Evolutionary conservation across 768 basidiomycete species (phyloP).

Genomic region (Lactarius evosmus): DNA sequence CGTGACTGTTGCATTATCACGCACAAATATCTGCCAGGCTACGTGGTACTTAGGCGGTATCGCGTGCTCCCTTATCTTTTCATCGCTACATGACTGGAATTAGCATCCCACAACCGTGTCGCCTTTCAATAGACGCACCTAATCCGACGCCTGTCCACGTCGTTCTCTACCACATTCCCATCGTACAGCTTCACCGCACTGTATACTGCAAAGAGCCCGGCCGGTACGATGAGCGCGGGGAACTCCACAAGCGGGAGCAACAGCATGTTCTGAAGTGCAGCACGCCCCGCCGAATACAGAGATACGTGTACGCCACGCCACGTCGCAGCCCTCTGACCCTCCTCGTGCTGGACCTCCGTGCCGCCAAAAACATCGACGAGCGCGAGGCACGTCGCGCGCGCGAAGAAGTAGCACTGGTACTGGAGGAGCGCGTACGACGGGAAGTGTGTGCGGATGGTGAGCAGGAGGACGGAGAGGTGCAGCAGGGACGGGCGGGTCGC

Average conservation of each 20-base stretch:
- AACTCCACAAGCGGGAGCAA: constrained; percentile 25
- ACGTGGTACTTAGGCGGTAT: constrained; percentile 20
- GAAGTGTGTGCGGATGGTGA: constrained; percentile 24
- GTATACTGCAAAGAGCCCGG: constrained; percentile 26
- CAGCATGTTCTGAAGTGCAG: constrained; percentile 28
- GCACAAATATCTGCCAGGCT: constrained; percentile 20
- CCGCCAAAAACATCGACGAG: constrained; percentile 21
- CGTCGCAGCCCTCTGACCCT: constrained; percentile 18
- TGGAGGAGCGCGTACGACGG: constrained; percentile 26
- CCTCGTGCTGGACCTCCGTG: constrained; percentile 15
- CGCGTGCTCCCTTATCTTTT: constrained; percentile 22
- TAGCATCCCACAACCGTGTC: background rate
- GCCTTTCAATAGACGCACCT: constrained; percentile 19
- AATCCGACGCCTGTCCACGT: constrained; percentile 20
- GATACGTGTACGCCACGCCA: constrained; percentile 29
- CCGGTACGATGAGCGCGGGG: constrained; percentile 25
- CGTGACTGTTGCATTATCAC: background rate
- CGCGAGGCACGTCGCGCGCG: constrained; percentile 22
- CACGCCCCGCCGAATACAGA: constrained; percentile 21
- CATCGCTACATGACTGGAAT: constrained; percentile 15
- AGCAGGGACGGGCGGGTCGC: constrained; percentile 19
- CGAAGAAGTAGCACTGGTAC: constrained; percentile 29
- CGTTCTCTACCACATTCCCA: constrained; percentile 20
- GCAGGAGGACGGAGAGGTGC: constrained; percentile 26
- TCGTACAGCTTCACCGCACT: constrained; percentile 25